These are phyloP conservation scores for Mycena indigotica DNA, from an alignment of 768 basidiomycete species.

Conservation along the genomic window DNA sequence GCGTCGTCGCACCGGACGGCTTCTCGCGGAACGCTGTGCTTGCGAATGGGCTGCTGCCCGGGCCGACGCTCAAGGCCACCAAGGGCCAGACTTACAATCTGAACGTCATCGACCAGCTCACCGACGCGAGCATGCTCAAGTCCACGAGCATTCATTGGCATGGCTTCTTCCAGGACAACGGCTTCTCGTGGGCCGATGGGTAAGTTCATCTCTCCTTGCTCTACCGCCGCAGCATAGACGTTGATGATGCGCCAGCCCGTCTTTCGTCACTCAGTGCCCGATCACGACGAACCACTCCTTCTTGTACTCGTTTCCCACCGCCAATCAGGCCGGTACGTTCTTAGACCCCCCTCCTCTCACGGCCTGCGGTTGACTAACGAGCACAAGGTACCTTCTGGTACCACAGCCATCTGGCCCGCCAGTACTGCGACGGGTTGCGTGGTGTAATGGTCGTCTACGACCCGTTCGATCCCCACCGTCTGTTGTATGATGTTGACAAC, in stretches of 20 bases:
- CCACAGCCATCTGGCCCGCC: neutral
- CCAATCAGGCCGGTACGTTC: conserved; percentile 5
- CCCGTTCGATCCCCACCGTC: neutral
- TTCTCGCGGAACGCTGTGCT: conserved; percentile 40
- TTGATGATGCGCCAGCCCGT: neutral
- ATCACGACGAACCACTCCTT: conserved; percentile 33
- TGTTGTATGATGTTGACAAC: neutral
- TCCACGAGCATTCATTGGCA: conserved; percentile 40
- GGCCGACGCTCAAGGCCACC: conserved; percentile 40
- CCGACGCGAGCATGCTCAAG: conserved; percentile 38
- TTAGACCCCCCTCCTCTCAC: neutral
- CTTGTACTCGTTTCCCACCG: conserved; percentile 27
- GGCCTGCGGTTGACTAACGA: neutral
- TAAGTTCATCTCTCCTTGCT: conserved; percentile 8
- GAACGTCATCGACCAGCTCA: conserved; percentile 41
- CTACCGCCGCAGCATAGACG: conserved; percentile 18
- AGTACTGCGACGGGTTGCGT: neutral
- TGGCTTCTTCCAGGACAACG: conserved; percentile 26
- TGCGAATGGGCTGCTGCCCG: conserved; percentile 38
- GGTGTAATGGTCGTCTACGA: neutral
- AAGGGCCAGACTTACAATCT: conserved; percentile 39
- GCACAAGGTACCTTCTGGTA: neutral
- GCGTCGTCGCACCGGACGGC: conserved; percentile 39
- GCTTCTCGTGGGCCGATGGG: conserved; percentile 32
- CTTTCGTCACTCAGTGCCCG: conserved; percentile 30